Evolutionary conservation across 768 basidiomycete genomes (phyloP), one percentile per base, ranked within the genome.

Genomic region (button mushroom (Agaricus bisporus)): DNA sequence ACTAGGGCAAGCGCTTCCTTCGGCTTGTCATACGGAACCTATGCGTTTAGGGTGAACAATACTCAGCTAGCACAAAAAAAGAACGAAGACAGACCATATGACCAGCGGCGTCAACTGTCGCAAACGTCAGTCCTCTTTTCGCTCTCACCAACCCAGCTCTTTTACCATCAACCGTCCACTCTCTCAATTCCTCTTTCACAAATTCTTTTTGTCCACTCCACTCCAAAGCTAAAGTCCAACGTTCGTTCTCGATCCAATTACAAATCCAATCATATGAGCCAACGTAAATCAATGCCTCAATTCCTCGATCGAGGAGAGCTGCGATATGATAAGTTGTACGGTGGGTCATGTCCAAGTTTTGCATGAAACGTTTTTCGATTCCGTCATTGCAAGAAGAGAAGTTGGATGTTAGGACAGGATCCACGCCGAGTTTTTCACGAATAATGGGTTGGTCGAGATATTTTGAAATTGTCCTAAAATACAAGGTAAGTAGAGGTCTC

Each of bases 181-280:
- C 78, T 50, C 75, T 68, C 64, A 83, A 65, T 15, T 71, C 68
- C 69, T 58, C 58, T 54, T 5, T 64, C 47, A 9, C 64, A 80
- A 60, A 74, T 70, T 59, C 76, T 56, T 60, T 60, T 47, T 76
- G 68, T 2, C 87, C 87, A 43, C 76, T 80, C 91, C 91, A 92
- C 51, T 86, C 80, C 56, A 93, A 71, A 26, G 69, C 68, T 47
- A 83, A 67, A 6, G 82, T 80, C 88, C 88, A 91, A 26, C 76
- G 70, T 60, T 84, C 79, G 63, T 91, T 91, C 5, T 83, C 85
- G 25, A 87, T 68, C 76, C 82, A 85, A 63, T 88, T 88, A 66
- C 87, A 89, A 49, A 82, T 82, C 82, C 81, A 87, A 59, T 88
- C 86, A 54, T 85, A 82, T 29, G 74, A 75, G 6, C 86, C 87